Base-by-base conservation (phyloP, 2,329 filamentous ascomycete genomes). In the Fusarium coicis region DNA sequence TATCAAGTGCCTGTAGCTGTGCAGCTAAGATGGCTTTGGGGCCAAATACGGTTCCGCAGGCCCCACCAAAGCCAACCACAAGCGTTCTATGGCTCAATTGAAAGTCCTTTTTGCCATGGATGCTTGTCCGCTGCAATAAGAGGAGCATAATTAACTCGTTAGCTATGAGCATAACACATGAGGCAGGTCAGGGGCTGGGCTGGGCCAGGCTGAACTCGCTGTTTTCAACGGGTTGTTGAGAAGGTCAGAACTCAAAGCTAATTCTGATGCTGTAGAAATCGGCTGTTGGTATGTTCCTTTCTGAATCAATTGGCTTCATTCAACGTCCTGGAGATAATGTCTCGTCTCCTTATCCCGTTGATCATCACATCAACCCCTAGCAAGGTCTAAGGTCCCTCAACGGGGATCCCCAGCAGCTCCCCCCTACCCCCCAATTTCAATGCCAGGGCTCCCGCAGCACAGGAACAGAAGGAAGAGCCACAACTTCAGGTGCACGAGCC, bases 361-460 rank as follows among this genome's bases (percentile, higher is more conserved):
- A 68, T 66, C 57, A 68, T 21, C 66, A 36, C 55, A 57, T 56
- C 69, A 64, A 50, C 62, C 61, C 74, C 74, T 77, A 76, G 70
- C 67, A 74, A 63, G 63, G 73, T 72, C 43, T 60, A 72, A 63
- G 63, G 74, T 70, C 47, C 50, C 30, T 61, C 23, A 42, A 61
- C 19, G 60, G 57, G 68, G 67, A 14, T 46, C 68, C 71, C 74
- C 73, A 73, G 69, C 72, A 70, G 59, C 64, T 60, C 37, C 50
- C 60, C 67, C 65, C 58, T 46, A 37, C 32, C 66, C 57, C 75
- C 75, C 75, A 75, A 75, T 74, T 77, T 74, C 74, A 68, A 76
- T 74, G 73, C 74, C 74, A 77, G 74, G 74, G 70, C 75, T 75
- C 74, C 74, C 75, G 72, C 74, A 77, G 67, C 59, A 59, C 53